Evolutionary conservation across 1,284 basidiomycete genomes (phyloP).

Genomic region (Microbotryum violaceum): DNA sequence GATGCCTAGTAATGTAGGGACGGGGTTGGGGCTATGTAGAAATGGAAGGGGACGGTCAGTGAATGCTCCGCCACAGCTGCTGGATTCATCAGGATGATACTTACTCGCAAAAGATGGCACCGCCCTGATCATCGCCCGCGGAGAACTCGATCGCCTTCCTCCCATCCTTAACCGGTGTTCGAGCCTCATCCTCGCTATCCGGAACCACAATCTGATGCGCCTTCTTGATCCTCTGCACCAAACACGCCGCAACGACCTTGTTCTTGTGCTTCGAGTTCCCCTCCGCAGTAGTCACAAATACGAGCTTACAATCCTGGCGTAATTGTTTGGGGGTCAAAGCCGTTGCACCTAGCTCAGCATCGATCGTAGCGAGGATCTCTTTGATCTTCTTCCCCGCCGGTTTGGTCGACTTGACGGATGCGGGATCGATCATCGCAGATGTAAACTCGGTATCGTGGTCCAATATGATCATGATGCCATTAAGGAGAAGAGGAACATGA

Average conservation of each 20-base stretch:
- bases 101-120: conserved; percentile 45
- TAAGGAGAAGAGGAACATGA: background rate
- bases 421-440: background rate
- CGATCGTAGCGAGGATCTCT: conserved; percentile 43
- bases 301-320: conserved; percentile 41
- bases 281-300: conserved; percentile 38
- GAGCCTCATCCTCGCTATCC: too few species aligned
- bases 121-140: conserved; percentile 36
- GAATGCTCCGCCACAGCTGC: background rate
- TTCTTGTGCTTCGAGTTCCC: conserved; percentile 28
- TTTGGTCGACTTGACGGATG: background rate
- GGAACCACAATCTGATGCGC: conserved; percentile 40
- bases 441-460: background rate
- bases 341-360: conserved; percentile 43
- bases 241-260: conserved; percentile 42
- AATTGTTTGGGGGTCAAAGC: conserved; percentile 39
- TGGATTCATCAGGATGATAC: conserved; percentile 20
- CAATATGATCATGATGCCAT: background rate
- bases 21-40: conserved; percentile 37
- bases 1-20: conserved; percentile 44
- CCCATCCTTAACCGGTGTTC: background rate
- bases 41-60: background rate
- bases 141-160: background rate
- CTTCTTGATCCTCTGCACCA: conserved; percentile 43
- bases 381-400: conserved; percentile 33